Evolutionary conservation across 2,329 filamentous ascomycete genomes (phyloP).

Genomic region (Trichoderma sp.): DNA sequence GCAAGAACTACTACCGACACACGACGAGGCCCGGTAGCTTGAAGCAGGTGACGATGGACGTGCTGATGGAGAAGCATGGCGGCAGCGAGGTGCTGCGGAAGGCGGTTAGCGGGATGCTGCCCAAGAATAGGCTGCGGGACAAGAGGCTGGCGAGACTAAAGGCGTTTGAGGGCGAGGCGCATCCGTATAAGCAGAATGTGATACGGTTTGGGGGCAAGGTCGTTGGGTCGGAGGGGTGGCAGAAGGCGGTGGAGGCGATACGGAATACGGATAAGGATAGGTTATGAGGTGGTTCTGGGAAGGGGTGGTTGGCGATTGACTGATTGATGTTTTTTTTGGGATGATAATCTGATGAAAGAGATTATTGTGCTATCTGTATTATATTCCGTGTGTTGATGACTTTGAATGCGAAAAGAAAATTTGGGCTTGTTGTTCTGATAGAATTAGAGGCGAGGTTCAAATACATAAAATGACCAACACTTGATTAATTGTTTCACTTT

Average conservation of each 20-base stretch:
- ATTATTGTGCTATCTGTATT: constrained; percentile 42
- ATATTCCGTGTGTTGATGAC: constrained; percentile 30
- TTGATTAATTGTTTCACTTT: background rate
- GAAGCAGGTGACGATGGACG: constrained; percentile 90
- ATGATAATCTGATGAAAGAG: constrained; percentile 29
- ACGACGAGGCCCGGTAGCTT: constrained; percentile 87
- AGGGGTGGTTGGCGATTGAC: background rate
- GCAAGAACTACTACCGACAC: constrained; percentile 96
- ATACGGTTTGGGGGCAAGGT: constrained; percentile 68
- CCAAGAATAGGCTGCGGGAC: constrained; percentile 92
- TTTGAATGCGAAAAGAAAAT: constrained; percentile 2
- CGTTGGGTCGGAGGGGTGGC: constrained; percentile 60
- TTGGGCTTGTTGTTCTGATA: background rate
- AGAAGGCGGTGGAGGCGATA: constrained; percentile 54
- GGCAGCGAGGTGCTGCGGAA: constrained; percentile 88
- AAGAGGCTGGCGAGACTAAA: constrained; percentile 86
- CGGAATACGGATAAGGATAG: constrained; percentile 54
- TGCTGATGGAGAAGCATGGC: constrained; percentile 90
- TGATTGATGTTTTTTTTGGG: background rate
- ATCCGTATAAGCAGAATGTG: constrained; percentile 91
- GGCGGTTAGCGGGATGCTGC: constrained; percentile 95
- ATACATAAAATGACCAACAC: background rate
- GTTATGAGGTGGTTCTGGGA: constrained; percentile 46
- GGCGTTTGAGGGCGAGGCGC: constrained; percentile 89
- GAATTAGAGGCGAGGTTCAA: background rate